Base-by-base conservation (phyloP, 257 asterid genomes). In the Gentiana dahurica region DNA sequence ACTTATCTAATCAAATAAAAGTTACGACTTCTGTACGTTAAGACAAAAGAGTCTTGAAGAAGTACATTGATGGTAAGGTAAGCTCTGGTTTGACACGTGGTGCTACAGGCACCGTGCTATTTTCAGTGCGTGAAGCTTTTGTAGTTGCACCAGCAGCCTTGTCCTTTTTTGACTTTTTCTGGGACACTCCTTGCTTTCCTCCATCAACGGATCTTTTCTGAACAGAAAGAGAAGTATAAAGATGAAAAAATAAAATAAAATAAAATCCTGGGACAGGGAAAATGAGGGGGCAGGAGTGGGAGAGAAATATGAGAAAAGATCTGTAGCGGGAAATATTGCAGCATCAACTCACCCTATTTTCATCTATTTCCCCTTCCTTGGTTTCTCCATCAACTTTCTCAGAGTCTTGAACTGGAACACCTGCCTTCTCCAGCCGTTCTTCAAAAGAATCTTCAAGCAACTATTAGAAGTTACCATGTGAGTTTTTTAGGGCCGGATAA, bases 21-120 rank as follows among this genome's bases (percentile, higher is more conserved):
- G 24, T 5, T 5, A 10, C 46, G 9, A 41, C 6, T 41, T 41
- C 46, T 41, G 6, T 41, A 41, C 8, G 46, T 7, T 41, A 41
- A 41, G 9, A 41, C 6, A 41, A 3, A 41, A 41, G 46, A 41
- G 36, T 57, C 36, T 43, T 13, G 4, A 39, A 9, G 34, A 69
- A 49, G 58, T 84, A 89, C 97, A 92, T 82, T 61, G 73, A 72
- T 53, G 98, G 97, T 68, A 85, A 68, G 32, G 97, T 49, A 38
- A 92, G 93, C 74, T 81, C 97, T 10, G 98, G 83, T 70, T 92
- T 88, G 51, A 85, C 98, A 52, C 89, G 89, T 3, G 98, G 95
- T 56, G 91, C 90, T 49, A 75, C 87, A 65, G 95, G 60, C 3
- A 66, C 81, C 6, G 85, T 32, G 65, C 60, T 72, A 51, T 61